These are phyloP conservation scores for Bretschneidera sinensis DNA, from an alignment of 345 rosid species.

Conservation along the genomic window DNA sequence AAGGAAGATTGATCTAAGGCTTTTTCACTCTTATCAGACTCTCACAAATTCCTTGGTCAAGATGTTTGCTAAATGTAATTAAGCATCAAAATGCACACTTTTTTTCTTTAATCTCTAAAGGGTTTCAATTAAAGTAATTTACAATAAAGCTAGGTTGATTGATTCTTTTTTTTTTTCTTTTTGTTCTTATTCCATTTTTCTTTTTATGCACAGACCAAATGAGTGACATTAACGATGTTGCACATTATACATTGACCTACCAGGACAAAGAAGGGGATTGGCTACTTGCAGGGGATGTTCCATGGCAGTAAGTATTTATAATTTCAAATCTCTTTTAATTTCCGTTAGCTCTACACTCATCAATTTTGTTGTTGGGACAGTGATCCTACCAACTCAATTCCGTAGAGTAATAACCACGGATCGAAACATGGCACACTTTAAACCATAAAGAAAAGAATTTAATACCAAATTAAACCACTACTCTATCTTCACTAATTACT, in stretches of 20 bases:
- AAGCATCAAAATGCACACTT: neutral
- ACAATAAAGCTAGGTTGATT: slow-evolving; percentile 3
- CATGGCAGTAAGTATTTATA: slow-evolving; percentile 56
- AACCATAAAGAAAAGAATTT: no score
- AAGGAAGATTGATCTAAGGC: slow-evolving; percentile 54
- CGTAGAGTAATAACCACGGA: no score
- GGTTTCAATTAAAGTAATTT: neutral
- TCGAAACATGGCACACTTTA: no score
- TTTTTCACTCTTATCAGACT: slow-evolving; percentile 39
- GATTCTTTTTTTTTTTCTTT: no score
- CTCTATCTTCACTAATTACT: no score
- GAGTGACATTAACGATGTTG: slow-evolving; percentile 20
- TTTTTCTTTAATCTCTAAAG: neutral
- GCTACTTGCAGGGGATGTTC: slow-evolving; percentile 54
- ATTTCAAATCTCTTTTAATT: neutral
- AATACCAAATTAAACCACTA: no score
- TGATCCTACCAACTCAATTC: no score
- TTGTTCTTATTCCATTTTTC: no score
- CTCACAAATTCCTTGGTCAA: slow-evolving; percentile 40
- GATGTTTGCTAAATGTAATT: slow-evolving; percentile 37
- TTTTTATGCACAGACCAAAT: slow-evolving; percentile 20
- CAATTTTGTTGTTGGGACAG: neutral
- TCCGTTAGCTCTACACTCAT: neutral
- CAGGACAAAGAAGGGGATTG: slow-evolving; percentile 63
- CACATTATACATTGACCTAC: slow-evolving; percentile 38